Evolutionary conservation across 139 green algal species (phyloP).

Genomic region (Eudorina sp.): DNA sequence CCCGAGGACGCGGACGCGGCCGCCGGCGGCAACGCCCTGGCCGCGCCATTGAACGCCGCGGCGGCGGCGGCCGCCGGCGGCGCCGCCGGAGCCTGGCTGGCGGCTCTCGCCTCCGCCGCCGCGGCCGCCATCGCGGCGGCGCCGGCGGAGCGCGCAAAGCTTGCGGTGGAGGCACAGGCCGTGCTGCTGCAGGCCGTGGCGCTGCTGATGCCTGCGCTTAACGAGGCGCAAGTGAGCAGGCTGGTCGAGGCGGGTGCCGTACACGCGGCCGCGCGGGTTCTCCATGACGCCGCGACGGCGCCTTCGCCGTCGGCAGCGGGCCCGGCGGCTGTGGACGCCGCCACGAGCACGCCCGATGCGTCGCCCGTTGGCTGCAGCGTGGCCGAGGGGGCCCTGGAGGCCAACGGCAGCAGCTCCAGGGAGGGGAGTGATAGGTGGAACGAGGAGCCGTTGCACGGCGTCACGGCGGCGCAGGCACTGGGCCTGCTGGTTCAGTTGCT

Average conservation of each 20-base stretch:
- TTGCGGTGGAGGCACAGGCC: background rate
- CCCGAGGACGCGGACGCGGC: background rate
- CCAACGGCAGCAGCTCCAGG: background rate
- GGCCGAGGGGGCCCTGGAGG: too few relatives aligned
- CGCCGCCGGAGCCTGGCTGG: conserved; percentile 1
- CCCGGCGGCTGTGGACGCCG: background rate
- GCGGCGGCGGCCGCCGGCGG: background rate
- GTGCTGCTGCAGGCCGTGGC: conserved; percentile 24
- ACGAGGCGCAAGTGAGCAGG: background rate
- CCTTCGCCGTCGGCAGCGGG: background rate
- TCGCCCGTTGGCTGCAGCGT: too few relatives aligned
- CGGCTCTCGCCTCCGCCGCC: background rate
- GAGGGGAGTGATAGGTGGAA: background rate
- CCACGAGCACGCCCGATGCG: background rate
- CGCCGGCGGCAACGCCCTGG: background rate
- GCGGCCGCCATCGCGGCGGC: background rate
- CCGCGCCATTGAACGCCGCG: background rate
- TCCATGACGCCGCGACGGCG: background rate
- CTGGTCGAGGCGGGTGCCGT: conserved; percentile 7
- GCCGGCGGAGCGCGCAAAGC: background rate
- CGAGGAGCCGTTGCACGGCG: background rate
- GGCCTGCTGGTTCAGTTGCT: background rate
- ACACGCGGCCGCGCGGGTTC: background rate
- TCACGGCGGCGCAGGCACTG: conserved; percentile 16
- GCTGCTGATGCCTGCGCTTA: conserved; percentile 5